phyloP scores from a whole-genome alignment of 2,329 filamentous ascomycete species.

The Arthrobotrys megalospora region DNA sequence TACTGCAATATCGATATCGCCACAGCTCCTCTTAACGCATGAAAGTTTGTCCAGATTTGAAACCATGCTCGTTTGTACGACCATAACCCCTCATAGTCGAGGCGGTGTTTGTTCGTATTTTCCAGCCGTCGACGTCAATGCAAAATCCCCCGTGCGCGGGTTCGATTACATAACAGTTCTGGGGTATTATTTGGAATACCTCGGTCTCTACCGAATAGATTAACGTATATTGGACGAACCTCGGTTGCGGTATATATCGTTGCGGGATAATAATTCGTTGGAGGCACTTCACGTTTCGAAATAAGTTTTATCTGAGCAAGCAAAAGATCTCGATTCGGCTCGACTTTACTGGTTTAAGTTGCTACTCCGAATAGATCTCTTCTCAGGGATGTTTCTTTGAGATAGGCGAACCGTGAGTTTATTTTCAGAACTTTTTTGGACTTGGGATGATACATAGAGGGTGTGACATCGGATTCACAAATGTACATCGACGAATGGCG shows the following conservation, averaged over 20 bases:
- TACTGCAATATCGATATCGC: not conserved
- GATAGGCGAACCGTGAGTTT: not conserved
- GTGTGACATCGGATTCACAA: constrained; percentile 28
- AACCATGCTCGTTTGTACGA: constrained; percentile 2
- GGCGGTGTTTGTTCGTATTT: constrained; percentile 4
- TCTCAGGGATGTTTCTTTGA: constrained; percentile 7
- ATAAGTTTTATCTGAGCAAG: constrained; percentile 20
- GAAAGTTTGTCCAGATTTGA: not conserved
- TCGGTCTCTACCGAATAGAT: not conserved
- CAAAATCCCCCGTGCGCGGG: not conserved
- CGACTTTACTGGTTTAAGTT: constrained; percentile 4
- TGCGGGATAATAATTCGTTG: constrained; percentile 16
- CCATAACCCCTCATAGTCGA: not conserved
- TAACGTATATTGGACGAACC: constrained; percentile 4
- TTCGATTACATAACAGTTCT: not conserved
- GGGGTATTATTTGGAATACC: constrained; percentile 11
- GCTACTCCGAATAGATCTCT: not conserved
- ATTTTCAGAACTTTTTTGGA: not conserved
- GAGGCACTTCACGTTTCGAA: constrained; percentile 37
- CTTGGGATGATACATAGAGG: constrained; percentile 20
- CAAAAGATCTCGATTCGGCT: constrained; percentile 21
- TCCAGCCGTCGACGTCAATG: constrained; percentile 22
- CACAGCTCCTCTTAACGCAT: not conserved
- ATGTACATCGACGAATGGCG: not conserved
- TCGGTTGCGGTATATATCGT: constrained; percentile 20